phyloP scores from a whole-genome alignment of 768 basidiomycete species.

The Lactarius psammicola region DNA sequence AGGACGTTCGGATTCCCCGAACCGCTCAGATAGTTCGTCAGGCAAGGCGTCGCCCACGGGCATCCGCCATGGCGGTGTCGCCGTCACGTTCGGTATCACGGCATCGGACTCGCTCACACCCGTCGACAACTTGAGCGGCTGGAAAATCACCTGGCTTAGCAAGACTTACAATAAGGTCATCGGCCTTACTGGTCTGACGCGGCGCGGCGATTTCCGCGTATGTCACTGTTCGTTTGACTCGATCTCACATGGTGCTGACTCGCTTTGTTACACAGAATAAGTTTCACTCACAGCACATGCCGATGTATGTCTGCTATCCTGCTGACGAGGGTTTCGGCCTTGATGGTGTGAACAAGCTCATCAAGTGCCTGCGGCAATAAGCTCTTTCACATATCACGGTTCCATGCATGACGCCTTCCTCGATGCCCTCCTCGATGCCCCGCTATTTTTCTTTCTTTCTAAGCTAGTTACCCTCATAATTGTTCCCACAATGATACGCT shows the following conservation, averaged over 20 bases:
- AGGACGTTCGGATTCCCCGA: conserved; percentile 1
- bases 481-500: neutral
- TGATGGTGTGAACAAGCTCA: conserved; percentile 44
- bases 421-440: neutral
- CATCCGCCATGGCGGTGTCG: conserved; percentile 33
- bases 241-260: neutral
- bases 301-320: conserved; percentile 54
- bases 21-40: conserved; percentile 1
- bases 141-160: conserved; percentile 45
- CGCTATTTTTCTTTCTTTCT: neutral
- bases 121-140: conserved; percentile 46
- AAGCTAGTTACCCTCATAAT: neutral
- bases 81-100: conserved; percentile 50
- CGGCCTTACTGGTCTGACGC: conserved; percentile 40
- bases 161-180: conserved; percentile 46
- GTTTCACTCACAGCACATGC: conserved; percentile 43
- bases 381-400: neutral
- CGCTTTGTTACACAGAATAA: conserved; percentile 39
- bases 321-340: conserved; percentile 46
- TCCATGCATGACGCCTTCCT: too few species aligned
- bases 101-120: conserved; percentile 43
- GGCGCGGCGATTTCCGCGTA: conserved; percentile 47
- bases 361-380: conserved; percentile 35
- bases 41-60: conserved; percentile 23
- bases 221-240: conserved; percentile 16